Base-by-base conservation (phyloP, 495 filamentous ascomycete species). In the Bryoglossum gracile region DNA sequence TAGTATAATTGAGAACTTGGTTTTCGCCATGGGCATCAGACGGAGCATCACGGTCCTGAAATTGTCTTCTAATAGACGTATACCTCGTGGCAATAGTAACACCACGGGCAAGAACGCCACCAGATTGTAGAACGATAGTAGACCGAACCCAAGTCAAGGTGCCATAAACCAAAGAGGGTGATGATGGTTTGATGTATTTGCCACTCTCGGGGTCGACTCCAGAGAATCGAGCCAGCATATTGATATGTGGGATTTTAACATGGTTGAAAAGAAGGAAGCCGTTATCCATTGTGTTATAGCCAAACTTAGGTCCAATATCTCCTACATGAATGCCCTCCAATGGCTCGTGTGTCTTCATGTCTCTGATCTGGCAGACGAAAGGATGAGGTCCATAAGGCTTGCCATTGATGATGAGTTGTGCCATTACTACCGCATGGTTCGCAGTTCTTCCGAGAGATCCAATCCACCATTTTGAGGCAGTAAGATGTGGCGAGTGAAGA, bases 381-480 rank as follows among this genome's bases (percentile, higher is more conserved):
- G 84, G 81, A 54, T 88, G 84, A 19, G 84, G 83, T 1, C 84
- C 84, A 51, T 76, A 79, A 30, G 68, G 67, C 62, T 82, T 84
- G 36, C 78, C 79, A 30, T 61, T 66, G 44, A 86, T 77, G 30
- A 74, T 71, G 33, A 85, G 64, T 58, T 86, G 80, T 10, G 84
- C 84, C 78, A 87, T 82, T 1, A 89, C 84, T 21, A 83, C 76
- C 0, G 84, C 83, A 64, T 86, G 75, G 53, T 85, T 88, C 16
- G 84, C 83, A 8, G 80, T 77, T n/a, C 77, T 64, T 38, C 84
- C 84, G 4, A 87, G 68, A 19, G 79, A 81, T 0, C 84, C 84
- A 56, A 86, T 84, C 84, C 84, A 88, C 83, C 83, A 89, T 60
- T 89, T 89, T 30, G 77, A 78, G 13, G 81, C 72, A 8, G 82